phyloP scores from a whole-genome alignment of 2,329 filamentous ascomycete species.

The Ophiocordyceps sinensis region DNA sequence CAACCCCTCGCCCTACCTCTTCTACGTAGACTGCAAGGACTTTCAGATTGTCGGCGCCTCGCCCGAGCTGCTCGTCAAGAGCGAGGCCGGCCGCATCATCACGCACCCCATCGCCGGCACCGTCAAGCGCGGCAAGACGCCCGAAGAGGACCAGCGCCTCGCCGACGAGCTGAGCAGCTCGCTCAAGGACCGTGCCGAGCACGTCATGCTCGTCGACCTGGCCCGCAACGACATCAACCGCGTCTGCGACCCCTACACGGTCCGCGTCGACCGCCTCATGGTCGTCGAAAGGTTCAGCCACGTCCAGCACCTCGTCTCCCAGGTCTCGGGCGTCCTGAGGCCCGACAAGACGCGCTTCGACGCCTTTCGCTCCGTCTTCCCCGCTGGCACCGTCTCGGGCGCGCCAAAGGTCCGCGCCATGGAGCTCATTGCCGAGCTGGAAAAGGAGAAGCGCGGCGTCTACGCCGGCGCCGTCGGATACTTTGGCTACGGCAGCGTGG shows the following conservation, averaged over 20 bases:
- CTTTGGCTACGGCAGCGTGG: slow-evolving; percentile 73
- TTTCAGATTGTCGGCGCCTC: slow-evolving; percentile 95
- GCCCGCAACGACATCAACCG: slow-evolving; percentile 95
- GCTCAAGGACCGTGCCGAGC: slow-evolving; percentile 84
- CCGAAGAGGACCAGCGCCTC: slow-evolving; percentile 67
- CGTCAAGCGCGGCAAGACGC: slow-evolving; percentile 68
- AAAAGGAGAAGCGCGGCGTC: slow-evolving; percentile 84
- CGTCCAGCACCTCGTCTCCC: slow-evolving; percentile 91
- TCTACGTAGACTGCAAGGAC: slow-evolving; percentile 81
- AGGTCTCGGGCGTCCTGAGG: slow-evolving; percentile 83
- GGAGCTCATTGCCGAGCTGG: slow-evolving; percentile 91
- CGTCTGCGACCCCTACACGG: slow-evolving; percentile 80
- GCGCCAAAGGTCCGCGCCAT: slow-evolving; percentile 94
- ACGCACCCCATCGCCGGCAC: slow-evolving; percentile 97
- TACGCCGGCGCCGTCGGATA: slow-evolving; percentile 96
- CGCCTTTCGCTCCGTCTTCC: slow-evolving; percentile 92
- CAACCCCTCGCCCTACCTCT: slow-evolving; percentile 93
- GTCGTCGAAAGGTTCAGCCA: slow-evolving; percentile 89
- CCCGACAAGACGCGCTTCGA: slow-evolving; percentile 80
- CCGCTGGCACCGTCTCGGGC: slow-evolving; percentile 87
- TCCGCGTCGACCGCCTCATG: slow-evolving; percentile 87
- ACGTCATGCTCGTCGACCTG: slow-evolving; percentile 95
- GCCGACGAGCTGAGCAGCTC: slow-evolving; percentile 64
- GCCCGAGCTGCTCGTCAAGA: slow-evolving; percentile 87
- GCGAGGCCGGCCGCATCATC: slow-evolving; percentile 73